phyloP scores from a whole-genome alignment of 352 stramenopile genomes.

The Phytophthora quininea region DNA sequence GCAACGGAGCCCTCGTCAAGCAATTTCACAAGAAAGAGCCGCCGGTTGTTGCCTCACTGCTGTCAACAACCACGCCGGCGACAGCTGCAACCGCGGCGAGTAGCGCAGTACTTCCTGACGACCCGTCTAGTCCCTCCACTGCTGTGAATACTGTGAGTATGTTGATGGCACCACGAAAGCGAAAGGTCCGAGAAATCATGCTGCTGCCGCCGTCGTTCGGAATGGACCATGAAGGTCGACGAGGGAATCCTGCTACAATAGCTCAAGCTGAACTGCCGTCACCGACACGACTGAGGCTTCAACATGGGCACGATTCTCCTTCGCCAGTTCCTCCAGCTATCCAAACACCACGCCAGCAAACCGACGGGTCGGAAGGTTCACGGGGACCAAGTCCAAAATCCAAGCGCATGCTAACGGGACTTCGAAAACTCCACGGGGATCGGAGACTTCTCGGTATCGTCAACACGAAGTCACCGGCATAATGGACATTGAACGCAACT shows the following conservation, averaged over 20 bases:
- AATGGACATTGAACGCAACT: constrained; percentile 77
- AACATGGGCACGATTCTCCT: constrained; percentile 29
- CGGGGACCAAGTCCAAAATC: constrained; percentile 12
- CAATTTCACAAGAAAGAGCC: constrained; percentile 77
- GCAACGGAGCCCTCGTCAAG: constrained; percentile 85
- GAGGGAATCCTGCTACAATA: constrained; percentile 35
- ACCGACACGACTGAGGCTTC: constrained; percentile 45
- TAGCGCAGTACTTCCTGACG: constrained; percentile 16
- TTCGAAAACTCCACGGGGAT: constrained; percentile 9
- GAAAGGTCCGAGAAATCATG: constrained; percentile 70
- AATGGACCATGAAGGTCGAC: constrained; percentile 59
- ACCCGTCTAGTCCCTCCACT: constrained; percentile 7
- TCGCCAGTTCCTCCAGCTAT: constrained; percentile 14
- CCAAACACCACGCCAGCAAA: background rate
- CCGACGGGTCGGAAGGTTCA: constrained; percentile 1
- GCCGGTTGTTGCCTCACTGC: constrained; percentile 23
- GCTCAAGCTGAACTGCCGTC: constrained; percentile 54
- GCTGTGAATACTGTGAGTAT: constrained; percentile 8
- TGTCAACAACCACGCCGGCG: constrained; percentile 29
- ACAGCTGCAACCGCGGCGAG: constrained; percentile 27
- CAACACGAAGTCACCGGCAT: constrained; percentile 88
- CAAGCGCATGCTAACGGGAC: constrained; percentile 4
- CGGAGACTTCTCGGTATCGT: constrained; percentile 48
- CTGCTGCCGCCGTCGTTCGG: constrained; percentile 63
- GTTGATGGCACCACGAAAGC: constrained; percentile 27